Conservation (phyloP, 768 basidiomycete genomes). For the Pleurotus tuber-regium region DNA sequence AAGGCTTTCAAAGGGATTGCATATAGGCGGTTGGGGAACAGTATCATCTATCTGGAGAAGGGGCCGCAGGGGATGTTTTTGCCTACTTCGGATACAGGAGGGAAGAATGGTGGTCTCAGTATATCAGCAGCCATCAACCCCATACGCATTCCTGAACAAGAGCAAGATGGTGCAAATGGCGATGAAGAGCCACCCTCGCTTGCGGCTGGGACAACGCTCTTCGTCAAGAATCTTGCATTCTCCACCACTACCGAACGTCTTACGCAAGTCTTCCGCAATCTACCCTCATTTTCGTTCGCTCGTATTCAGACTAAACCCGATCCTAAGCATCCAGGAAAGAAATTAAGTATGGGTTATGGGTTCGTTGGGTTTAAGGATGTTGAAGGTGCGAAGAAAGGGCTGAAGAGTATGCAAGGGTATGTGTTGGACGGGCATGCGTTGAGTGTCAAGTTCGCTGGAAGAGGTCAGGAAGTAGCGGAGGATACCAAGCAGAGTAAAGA, state of each 20-base stretch:
- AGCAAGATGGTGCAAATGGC: slow-evolving; percentile 32
- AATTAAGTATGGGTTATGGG: slow-evolving; percentile 93
- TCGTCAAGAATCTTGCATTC: slow-evolving; percentile 95
- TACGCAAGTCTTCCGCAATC: slow-evolving; percentile 60
- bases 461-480: slow-evolving; percentile 64
- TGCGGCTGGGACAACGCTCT: slow-evolving; percentile 79
- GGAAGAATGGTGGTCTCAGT: background rate
- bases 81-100: slow-evolving; percentile 20
- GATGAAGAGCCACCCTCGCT: slow-evolving; percentile 42
- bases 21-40: slow-evolving; percentile 86
- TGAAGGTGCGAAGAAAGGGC: slow-evolving; percentile 70
- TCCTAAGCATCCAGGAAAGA: slow-evolving; percentile 58
- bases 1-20: slow-evolving; percentile 80
- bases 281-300: slow-evolving; percentile 83
- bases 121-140: slow-evolving; percentile 23
- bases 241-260: slow-evolving; percentile 80
- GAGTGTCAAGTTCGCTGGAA: slow-evolving; percentile 82
- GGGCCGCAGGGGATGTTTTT: slow-evolving; percentile 86
- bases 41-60: slow-evolving; percentile 90
- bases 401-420: slow-evolving; percentile 77
- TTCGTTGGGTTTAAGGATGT: slow-evolving; percentile 86
- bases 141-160: slow-evolving; percentile 47
- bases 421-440: slow-evolving; percentile 86
- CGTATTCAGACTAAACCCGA: slow-evolving; percentile 91
- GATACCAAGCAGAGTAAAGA: slow-evolving; percentile 34